Evolutionary conservation across 768 basidiomycete species (phyloP), one percentile per base, ranked within the genome.

Genomic region (Lyophyllum decastes): DNA sequence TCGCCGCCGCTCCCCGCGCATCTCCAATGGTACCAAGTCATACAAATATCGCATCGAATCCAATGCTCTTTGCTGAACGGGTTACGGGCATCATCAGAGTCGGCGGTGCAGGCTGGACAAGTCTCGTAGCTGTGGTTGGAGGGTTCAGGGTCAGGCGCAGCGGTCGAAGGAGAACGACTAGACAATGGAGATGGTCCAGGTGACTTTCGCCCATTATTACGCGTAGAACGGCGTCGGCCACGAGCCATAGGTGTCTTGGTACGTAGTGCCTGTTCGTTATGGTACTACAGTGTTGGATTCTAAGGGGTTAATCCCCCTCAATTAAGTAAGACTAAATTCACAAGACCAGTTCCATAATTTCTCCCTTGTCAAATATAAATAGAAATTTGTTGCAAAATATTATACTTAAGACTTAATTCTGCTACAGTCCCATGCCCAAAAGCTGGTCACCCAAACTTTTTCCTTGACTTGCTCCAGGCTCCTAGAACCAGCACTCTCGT

Each of bases 11-110:
- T 81, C 24, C 89, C 88, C 14, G 82, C 88, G 71, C 91, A 93
- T 57, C 82, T 76, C 89, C 90, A 94, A 67, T 93, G 90, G 68
- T 85, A 93, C 91, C 90, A 93, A 27, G 76, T 81, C 72, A 87
- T 88, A 77, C 90, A 92, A 21, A 81, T 80, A 65, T 93, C 92
- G 68, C 93, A 95, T 61, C 85, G 75, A 55, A 94, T 85, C 93
- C 92, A 95, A 64, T 76, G 84, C 61, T 91, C 89, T 68, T 88
- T 87, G 50, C 45, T 81, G 51, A 73, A 77, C 2, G 74, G 65
- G 51, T 66, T 68, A 24, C 68, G 68, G 27, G 72, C 64, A 17
- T 70, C 53, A 52, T 68, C 66, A 10, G 70, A 60, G 38, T 73
- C 68, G 45, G 70, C 69, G 48, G 76, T 76, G 67, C 85, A 87